These are phyloP conservation scores for Pythium vanterpoolii DNA, from an alignment of 352 stramenopile species.

Conservation along the genomic window DNA sequence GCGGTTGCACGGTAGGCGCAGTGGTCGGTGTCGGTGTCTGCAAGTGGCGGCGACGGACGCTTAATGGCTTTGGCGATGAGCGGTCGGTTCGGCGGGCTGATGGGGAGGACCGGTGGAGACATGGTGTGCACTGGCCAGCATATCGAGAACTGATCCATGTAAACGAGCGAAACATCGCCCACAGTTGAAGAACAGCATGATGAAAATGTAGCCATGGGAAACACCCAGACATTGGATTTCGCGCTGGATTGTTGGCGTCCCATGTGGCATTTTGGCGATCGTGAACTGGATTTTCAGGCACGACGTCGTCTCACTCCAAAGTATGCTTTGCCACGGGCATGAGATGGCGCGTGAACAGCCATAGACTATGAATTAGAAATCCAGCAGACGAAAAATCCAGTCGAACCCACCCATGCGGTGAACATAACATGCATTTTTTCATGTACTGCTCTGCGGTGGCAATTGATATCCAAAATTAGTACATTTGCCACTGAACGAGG, in stretches of 20 bases:
- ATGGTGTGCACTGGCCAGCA: too few relatives aligned
- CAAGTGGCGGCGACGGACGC: not conserved
- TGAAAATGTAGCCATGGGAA: not conserved
- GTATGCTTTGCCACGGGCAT: not conserved
- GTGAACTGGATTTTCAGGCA: constrained; percentile 15
- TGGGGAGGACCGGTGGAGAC: not conserved
- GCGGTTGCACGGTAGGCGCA: constrained; percentile 10
- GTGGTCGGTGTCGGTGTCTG: not conserved
- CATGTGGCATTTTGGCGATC: constrained; percentile 14
- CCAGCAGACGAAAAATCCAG: too few relatives aligned
- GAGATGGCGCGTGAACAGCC: too few relatives aligned
- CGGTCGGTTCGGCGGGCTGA: constrained; percentile 2
- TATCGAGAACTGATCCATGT: too few relatives aligned
- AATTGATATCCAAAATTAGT: too few relatives aligned
- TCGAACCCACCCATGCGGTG: too few relatives aligned
- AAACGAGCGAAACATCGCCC: not conserved
- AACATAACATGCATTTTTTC: too few relatives aligned
- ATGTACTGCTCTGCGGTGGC: too few relatives aligned
- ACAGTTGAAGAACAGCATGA: not conserved
- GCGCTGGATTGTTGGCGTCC: constrained; percentile 2
- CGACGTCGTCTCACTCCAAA: not conserved
- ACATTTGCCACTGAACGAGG: too few relatives aligned
- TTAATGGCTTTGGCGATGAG: not conserved
- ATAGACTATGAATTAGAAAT: too few relatives aligned
- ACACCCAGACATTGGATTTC: constrained; percentile 5